phyloP scores from a whole-genome alignment of 2,329 filamentous ascomycete genomes.

The Trichoderma sp. region DNA sequence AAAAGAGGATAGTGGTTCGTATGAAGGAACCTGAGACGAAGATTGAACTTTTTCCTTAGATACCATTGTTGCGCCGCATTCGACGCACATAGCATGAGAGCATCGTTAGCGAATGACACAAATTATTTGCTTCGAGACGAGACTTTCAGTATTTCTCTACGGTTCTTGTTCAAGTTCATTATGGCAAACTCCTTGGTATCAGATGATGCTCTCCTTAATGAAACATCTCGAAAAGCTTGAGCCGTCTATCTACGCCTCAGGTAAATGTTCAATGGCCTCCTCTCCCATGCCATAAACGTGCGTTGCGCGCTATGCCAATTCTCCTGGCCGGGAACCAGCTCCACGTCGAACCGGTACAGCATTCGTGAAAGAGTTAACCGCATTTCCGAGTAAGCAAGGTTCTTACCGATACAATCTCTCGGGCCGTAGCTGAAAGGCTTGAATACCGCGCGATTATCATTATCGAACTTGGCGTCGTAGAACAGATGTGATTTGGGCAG shows the following conservation, averaged over 20 bases:
- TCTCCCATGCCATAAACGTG: conserved; percentile 27
- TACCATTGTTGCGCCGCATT: background rate
- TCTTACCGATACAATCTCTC: conserved; percentile 45
- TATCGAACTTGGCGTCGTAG: conserved; percentile 39
- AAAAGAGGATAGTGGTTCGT: conserved; percentile 9
- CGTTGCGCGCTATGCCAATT: conserved; percentile 28
- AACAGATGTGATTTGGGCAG: conserved; percentile 30
- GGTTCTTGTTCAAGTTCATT: background rate
- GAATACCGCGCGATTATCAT: conserved; percentile 41
- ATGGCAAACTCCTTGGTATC: background rate
- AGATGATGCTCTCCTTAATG: background rate
- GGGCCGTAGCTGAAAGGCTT: conserved; percentile 44
- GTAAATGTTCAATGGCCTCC: conserved; percentile 23
- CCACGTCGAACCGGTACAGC: conserved; percentile 48
- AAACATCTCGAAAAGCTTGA: background rate
- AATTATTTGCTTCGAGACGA: background rate
- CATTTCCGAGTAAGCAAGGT: conserved; percentile 49
- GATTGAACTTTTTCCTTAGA: background rate
- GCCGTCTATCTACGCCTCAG: background rate
- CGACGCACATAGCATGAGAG: background rate
- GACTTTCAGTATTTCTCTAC: background rate
- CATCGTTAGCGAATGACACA: background rate
- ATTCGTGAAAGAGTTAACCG: conserved; percentile 47
- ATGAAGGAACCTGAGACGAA: conserved; percentile 7
- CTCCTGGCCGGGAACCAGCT: conserved; percentile 30